Evolutionary conservation across 164 flowering plant species (phyloP).

Genomic region (Nymphaea colorata): DNA sequence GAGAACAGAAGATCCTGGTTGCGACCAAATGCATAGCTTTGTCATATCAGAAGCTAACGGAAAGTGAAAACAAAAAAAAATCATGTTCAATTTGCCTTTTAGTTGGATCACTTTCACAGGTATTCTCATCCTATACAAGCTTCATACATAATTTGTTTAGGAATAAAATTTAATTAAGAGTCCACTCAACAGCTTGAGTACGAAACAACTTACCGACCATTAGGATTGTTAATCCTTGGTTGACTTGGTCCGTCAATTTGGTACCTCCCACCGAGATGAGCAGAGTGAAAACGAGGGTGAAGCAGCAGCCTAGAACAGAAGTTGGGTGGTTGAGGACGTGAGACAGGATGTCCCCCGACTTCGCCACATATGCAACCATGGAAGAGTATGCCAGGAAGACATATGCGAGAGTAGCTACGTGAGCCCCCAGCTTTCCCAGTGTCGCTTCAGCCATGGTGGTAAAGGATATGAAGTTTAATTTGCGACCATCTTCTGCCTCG

Average conservation of each 20-base stretch:
- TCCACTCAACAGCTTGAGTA: too few species aligned
- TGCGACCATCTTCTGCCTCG: slow-evolving; percentile 18
- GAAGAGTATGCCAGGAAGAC: slow-evolving; percentile 68
- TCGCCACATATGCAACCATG: slow-evolving; percentile 52
- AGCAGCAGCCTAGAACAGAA: slow-evolving; percentile 36
- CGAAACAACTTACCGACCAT: slow-evolving; percentile 61
- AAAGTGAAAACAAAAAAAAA: too few species aligned
- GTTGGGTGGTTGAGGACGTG: slow-evolving; percentile 40
- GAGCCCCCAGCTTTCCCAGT: slow-evolving; percentile 60
- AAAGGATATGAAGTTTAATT: slow-evolving; percentile 45
- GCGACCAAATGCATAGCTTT: too few species aligned
- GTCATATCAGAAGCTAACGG: too few species aligned
- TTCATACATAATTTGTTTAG: too few species aligned
- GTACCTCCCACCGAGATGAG: slow-evolving; percentile 58
- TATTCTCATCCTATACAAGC: too few species aligned
- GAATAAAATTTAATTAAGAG: too few species aligned
- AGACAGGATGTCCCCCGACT: slow-evolving; percentile 54
- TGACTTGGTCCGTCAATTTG: slow-evolving; percentile 45
- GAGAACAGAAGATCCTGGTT: too few species aligned
- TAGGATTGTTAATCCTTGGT: slow-evolving; percentile 57
- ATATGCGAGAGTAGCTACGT: slow-evolving; percentile 36
- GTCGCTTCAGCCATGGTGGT: slow-evolving; percentile 84
- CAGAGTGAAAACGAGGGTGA: slow-evolving; percentile 37
- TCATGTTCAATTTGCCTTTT: too few species aligned
- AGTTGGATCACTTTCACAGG: too few species aligned